Conservation (phyloP, 1,284 basidiomycete species). For the Rhodotorula glutinis region DNA sequence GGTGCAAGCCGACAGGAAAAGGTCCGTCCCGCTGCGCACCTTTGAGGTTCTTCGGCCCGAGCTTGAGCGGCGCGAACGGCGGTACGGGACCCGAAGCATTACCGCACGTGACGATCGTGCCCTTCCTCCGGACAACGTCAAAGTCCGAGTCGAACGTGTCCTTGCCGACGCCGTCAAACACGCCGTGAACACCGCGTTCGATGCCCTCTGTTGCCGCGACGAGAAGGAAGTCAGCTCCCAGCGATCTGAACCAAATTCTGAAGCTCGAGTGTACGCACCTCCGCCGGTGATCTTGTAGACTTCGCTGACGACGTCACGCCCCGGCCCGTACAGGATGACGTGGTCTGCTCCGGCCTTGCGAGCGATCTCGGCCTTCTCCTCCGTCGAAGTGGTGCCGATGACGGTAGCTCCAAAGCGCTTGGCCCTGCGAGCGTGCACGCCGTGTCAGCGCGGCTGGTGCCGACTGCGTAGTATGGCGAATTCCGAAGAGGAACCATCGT, state of each 20-base stretch:
- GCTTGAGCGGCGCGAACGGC: constrained; percentile 67
- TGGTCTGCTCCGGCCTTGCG: constrained; percentile 77
- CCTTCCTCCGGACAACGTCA: constrained; percentile 39
- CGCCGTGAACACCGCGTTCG: constrained; percentile 56
- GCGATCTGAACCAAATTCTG: neutral
- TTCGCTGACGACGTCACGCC: constrained; percentile 59
- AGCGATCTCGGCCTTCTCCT: constrained; percentile 80
- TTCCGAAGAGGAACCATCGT: neutral
- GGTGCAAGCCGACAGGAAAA: constrained; percentile 55
- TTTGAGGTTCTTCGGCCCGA: constrained; percentile 78
- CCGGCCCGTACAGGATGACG: constrained; percentile 71
- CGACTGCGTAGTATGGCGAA: too few species aligned
- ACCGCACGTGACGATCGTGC: constrained; percentile 74
- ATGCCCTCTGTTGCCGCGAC: constrained; percentile 57
- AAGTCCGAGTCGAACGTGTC: constrained; percentile 61
- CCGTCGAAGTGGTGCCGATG: constrained; percentile 88
- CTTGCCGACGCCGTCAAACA: constrained; percentile 92
- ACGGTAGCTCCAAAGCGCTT: constrained; percentile 69
- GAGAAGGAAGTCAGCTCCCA: neutral
- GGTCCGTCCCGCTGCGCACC: constrained; percentile 12
- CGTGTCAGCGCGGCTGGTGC: too few species aligned
- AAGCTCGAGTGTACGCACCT: neutral
- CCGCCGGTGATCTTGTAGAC: constrained; percentile 59
- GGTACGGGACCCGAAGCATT: constrained; percentile 75
- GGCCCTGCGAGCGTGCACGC: neutral